A percentile compares a stretch with the other conserved stretches of the same genome.
Conservation (phyloP, 129 eudicot genomes). For the Logfia minima region DNA sequence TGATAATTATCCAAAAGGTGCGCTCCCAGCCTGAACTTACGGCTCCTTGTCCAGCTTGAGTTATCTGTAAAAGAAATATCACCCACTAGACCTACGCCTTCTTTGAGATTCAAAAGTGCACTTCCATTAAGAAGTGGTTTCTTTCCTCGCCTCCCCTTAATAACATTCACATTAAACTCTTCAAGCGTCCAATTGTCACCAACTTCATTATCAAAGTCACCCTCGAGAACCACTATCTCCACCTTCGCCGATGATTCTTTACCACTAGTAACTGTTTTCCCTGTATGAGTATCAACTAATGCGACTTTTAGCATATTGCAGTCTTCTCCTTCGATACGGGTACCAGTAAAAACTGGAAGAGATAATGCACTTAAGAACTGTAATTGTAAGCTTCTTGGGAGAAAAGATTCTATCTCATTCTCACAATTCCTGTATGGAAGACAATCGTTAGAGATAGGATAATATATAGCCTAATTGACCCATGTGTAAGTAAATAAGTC, state of each 20-base stretch:
- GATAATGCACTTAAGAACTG: constrained; percentile 57
- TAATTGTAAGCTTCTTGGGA: constrained; percentile 59
- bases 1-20: constrained; percentile 58
- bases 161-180: constrained; percentile 67
- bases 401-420: constrained; percentile 46
- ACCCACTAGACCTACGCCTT: constrained; percentile 70
- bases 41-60: constrained; percentile 99
- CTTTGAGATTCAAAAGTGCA: constrained; percentile 48
- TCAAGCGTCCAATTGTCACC: constrained; percentile 66
- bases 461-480: background rate
- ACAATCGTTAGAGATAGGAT: background rate
- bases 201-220: constrained; percentile 73
- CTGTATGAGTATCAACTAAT: constrained; percentile 55
- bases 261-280: constrained; percentile 55
- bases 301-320: constrained; percentile 60
- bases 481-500: background rate
- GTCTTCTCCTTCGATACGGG: constrained; percentile 91
- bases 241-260: constrained; percentile 68
- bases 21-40: constrained; percentile 88
- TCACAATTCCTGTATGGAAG: constrained; percentile 48
- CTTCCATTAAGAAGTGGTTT: constrained; percentile 84
- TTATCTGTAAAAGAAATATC: constrained; percentile 82
- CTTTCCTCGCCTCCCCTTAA: constrained; percentile 81
- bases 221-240: constrained; percentile 91
- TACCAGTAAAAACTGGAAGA: constrained; percentile 92